Conservation (phyloP, 495 filamentous ascomycete genomes). For the Penicillium diatomitis region DNA sequence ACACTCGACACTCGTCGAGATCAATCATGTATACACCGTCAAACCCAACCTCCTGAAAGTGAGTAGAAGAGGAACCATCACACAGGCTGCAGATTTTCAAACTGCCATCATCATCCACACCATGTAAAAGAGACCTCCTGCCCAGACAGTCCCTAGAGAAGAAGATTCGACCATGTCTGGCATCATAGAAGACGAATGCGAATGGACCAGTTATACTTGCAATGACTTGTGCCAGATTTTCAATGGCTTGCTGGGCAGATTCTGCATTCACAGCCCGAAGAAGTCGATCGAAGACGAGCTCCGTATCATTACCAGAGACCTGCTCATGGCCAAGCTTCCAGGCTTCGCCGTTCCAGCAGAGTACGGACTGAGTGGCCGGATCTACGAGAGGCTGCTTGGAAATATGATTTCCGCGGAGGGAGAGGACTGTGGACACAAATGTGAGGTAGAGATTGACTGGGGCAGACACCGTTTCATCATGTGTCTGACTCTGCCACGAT, state of each 20-base stretch:
- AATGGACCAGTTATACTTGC: slow-evolving; percentile 72
- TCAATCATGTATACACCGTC: slow-evolving; percentile 66
- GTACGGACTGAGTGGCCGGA: slow-evolving; percentile 48
- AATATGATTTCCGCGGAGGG: slow-evolving; percentile 66
- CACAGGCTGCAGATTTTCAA: slow-evolving; percentile 71
- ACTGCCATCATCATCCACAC: slow-evolving; percentile 30
- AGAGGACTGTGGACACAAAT: slow-evolving; percentile 77
- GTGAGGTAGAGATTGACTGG: slow-evolving; percentile 37
- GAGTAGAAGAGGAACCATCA: slow-evolving; percentile 37
- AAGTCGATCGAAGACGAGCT: slow-evolving; percentile 58
- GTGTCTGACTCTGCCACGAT: slow-evolving; percentile 11
- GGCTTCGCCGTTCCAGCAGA: slow-evolving; percentile 99
- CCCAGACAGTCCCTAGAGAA: slow-evolving; percentile 83
- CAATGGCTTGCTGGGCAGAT: slow-evolving; percentile 9
- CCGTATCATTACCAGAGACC: slow-evolving; percentile 67
- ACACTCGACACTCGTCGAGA: slow-evolving; percentile 24
- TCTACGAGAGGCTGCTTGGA: slow-evolving; percentile 67
- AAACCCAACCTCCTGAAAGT: slow-evolving; percentile 75
- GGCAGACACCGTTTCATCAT: slow-evolving; percentile 9
- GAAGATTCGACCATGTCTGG: slow-evolving; percentile 47
- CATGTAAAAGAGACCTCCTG: slow-evolving; percentile 66
- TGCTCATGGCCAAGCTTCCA: slow-evolving; percentile 58
- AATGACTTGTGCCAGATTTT: slow-evolving; percentile 43
- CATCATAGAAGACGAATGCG: slow-evolving; percentile 84
- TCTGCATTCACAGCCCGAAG: slow-evolving; percentile 30